Conservation (phyloP, 352 stramenopile genomes). For the Phytophthora pini region DNA sequence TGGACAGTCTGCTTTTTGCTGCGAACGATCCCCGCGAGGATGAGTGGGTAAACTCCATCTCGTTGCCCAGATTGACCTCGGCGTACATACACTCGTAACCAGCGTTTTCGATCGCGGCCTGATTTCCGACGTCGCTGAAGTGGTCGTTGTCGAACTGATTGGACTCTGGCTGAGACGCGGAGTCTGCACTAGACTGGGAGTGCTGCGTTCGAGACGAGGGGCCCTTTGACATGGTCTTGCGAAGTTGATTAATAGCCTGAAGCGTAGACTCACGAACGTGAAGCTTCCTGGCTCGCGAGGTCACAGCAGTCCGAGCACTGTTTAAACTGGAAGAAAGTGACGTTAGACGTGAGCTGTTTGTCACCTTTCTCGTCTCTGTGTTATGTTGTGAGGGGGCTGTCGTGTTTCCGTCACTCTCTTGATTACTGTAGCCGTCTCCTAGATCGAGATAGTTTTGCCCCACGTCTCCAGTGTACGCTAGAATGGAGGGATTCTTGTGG, state of each 20-base stretch:
- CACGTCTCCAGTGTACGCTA: constrained; percentile 33
- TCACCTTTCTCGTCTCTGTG: constrained; percentile 5
- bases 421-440: constrained; percentile 15
- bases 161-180: not conserved
- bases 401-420: constrained; percentile 10
- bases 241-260: constrained; percentile 29
- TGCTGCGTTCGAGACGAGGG: constrained; percentile 2
- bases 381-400: not conserved
- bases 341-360: constrained; percentile 16
- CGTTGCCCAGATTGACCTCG: constrained; percentile 19
- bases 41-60: constrained; percentile 9
- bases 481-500: constrained; percentile 33
- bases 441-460: constrained; percentile 37
- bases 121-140: not conserved
- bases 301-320: constrained; percentile 20
- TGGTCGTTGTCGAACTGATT: constrained; percentile 24
- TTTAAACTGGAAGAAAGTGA: constrained; percentile 30
- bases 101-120: constrained; percentile 6
- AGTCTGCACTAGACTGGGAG: not conserved
- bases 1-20: constrained; percentile 13
- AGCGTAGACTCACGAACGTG: constrained; percentile 35
- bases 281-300: constrained; percentile 24
- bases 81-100: constrained; percentile 32
- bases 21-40: not conserved
- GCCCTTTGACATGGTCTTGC: constrained; percentile 22